phyloP scores from a whole-genome alignment of 2,329 filamentous ascomycete species.

The Cladosporium sp. region DNA sequence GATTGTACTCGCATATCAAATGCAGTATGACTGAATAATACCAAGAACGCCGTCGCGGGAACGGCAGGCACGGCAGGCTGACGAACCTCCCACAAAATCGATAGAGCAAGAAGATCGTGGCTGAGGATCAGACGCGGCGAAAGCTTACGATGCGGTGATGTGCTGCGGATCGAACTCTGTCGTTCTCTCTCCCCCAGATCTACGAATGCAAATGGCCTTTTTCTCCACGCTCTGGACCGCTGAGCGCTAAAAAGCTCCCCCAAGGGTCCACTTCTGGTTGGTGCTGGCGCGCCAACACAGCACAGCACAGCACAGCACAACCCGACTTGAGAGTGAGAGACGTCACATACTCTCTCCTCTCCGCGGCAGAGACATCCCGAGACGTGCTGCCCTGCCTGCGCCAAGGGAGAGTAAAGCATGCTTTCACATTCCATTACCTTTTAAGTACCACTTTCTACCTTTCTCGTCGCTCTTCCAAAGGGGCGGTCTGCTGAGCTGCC shows the following conservation, averaged over 20 bases:
- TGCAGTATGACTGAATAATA: no score
- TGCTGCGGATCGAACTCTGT: no score
- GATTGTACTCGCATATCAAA: no score
- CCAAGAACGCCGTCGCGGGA: no score
- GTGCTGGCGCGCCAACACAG: background rate
- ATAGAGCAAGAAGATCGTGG: no score
- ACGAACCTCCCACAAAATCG: no score
- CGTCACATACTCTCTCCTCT: background rate
- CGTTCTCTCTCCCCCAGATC: background rate
- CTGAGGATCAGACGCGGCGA: no score
- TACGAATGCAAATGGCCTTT: background rate
- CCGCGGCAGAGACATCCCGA: background rate
- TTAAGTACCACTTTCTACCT: background rate
- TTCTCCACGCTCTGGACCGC: background rate
- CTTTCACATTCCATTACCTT: background rate
- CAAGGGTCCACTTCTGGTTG: background rate
- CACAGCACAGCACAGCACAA: background rate
- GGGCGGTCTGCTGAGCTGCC: background rate
- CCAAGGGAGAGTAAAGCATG: background rate
- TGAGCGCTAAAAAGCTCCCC: background rate
- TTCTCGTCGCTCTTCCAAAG: background rate
- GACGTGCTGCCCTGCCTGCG: background rate
- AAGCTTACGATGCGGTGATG: no score
- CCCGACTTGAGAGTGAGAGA: background rate
- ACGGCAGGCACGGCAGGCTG: no score